Conservation (phyloP, 2,329 filamentous ascomycete genomes). For the Scopulariopsis brevicaulis region DNA sequence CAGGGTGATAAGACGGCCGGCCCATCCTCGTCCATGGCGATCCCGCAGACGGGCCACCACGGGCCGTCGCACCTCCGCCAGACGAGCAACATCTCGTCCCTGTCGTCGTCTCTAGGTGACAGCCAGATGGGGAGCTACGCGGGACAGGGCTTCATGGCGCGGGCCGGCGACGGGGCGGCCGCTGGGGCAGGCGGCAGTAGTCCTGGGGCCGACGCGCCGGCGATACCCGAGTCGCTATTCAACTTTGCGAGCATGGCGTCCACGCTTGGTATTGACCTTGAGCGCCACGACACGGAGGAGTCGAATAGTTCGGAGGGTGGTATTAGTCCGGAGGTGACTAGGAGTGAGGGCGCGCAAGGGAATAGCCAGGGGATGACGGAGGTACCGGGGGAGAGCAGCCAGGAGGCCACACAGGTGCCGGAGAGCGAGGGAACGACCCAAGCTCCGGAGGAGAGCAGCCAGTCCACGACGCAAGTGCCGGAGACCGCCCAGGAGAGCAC, state of each 20-base stretch:
- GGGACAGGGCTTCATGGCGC: constrained; percentile 13
- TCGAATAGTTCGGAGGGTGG: background rate
- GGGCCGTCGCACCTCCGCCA: constrained; percentile 66
- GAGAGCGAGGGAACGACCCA: too few relatives aligned
- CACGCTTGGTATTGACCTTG: constrained; percentile 60
- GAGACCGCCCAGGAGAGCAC: too few relatives aligned
- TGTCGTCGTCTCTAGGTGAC: constrained; percentile 65
- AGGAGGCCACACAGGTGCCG: background rate
- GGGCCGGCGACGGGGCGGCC: constrained; percentile 24
- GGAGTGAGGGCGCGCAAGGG: constrained; percentile 8
- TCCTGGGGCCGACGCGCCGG: constrained; percentile 35
- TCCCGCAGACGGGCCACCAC: constrained; percentile 25
- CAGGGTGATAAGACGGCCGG: constrained; percentile 11
- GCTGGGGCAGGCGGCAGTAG: constrained; percentile 37
- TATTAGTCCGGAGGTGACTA: constrained; percentile 9
- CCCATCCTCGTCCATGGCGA: constrained; percentile 22
- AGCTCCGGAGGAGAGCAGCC: too few relatives aligned
- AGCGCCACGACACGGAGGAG: constrained; percentile 12
- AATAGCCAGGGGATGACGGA: constrained; percentile 22
- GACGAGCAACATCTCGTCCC: constrained; percentile 78
- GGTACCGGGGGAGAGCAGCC: constrained; percentile 7
- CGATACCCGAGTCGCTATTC: constrained; percentile 62
- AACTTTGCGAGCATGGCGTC: constrained; percentile 84
- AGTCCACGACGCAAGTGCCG: too few relatives aligned
- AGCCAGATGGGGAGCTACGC: constrained; percentile 44